Percentiles rank a stretch among this genome's conserved stretches.
These are phyloP conservation scores for Symbiodinium pilosum DNA, from an alignment of 73 alveolate genomes.

Conservation along the genomic window DNA sequence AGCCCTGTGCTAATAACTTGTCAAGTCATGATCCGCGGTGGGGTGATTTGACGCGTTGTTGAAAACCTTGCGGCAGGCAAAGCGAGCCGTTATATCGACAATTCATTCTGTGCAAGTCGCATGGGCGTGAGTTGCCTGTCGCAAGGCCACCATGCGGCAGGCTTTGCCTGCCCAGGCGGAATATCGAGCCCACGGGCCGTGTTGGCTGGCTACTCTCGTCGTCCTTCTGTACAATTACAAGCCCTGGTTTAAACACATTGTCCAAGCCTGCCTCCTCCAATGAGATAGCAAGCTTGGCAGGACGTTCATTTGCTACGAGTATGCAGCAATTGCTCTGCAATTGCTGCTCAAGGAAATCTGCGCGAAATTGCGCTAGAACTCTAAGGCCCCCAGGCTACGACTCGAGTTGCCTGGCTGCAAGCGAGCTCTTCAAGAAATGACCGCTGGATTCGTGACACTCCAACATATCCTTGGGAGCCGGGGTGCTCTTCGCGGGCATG, in stretches of 20 bases:
- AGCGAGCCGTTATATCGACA: background rate
- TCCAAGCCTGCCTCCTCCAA: too few relatives aligned
- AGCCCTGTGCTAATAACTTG: too few relatives aligned
- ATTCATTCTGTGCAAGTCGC: too few relatives aligned
- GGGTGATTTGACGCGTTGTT: background rate
- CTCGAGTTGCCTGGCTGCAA: conserved; percentile 16
- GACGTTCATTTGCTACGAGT: background rate
- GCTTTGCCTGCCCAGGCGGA: background rate
- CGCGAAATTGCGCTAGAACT: too few relatives aligned
- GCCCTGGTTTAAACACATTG: too few relatives aligned
- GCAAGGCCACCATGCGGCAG: background rate
- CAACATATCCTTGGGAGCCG: background rate
- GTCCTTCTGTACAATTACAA: too few relatives aligned
- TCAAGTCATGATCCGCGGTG: background rate
- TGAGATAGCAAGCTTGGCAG: background rate
- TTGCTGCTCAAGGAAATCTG: too few relatives aligned
- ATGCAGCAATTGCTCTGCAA: background rate
- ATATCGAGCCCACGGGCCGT: too few relatives aligned
- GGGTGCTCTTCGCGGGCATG: background rate
- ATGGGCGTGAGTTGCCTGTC: too few relatives aligned
- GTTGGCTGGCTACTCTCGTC: too few relatives aligned
- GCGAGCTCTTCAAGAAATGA: background rate
- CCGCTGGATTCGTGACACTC: background rate
- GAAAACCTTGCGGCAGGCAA: background rate
- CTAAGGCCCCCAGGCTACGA: background rate